Evolutionary conservation across 495 filamentous ascomycete species (phyloP), one percentile per base, ranked within the genome.

Genomic region (Xylaria scruposa): DNA sequence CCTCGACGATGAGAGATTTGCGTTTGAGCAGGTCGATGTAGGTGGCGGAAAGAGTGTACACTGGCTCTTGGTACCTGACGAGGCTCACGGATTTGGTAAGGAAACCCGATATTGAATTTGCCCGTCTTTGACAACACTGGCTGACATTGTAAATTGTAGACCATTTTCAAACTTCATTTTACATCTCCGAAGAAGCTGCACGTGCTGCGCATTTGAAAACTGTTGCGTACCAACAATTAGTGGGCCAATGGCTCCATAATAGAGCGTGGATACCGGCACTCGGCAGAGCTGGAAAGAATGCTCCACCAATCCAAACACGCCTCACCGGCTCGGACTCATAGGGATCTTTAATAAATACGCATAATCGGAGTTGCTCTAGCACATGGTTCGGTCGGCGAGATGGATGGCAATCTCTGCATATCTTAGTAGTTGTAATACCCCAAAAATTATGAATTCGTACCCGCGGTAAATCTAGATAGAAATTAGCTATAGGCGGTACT

Each of bases 1-100:
- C 24, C 17, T 73, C 26, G 72, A 73, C 58, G 78, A 85, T 64
- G 81, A 84, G 72, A 61, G 79, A 64, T 56, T 26, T 29, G 24
- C 24, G 24, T 56, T 56, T 84, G 72, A 70, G 29, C 75, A 73
- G 33, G 73, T 64, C 40, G 74, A 60, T 3, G 19, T 38, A 15
- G 12, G 7, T 3, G 51, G 51, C 21, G 13, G 6, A 3, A 56
- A 29, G 51, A 56, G 74, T 42, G 78, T 81, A 9, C 66, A 71
- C 31, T 84, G 83, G 83, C 47, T 85, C 66, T 60, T 85, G 21
- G 75, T 84, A 29, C 81, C 83, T 4, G 81, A 85, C 68, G 71
- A 71, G 54, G 83, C 24, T 3, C 24, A 56, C 12, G 51, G 51
- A 6, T 56, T 56, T 13, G 51, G 51, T 56, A 29, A 56, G 24